Evolutionary conservation across 2,329 filamentous ascomycete species (phyloP), one percentile per base, ranked within the genome.

Genomic region (Dactylellina cionopaga): DNA sequence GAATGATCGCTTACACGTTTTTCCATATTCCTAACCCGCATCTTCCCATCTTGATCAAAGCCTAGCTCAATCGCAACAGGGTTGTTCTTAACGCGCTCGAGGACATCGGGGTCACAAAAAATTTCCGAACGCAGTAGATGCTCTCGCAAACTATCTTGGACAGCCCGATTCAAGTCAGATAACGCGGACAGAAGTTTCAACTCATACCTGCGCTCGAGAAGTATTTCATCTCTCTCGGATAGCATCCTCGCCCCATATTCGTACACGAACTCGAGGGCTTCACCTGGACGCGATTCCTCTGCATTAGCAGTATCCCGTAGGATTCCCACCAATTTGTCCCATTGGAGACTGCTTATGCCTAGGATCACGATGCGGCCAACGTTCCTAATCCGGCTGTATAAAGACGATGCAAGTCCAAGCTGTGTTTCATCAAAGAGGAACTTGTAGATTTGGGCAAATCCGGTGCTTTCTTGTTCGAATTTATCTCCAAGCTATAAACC

Each of bases 341-440:
- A 51, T 51, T 51, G 46, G 13, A 51, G 46, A 29, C 25, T 11
- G 11, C 46, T 6, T 10, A 51, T 33, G 46, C 46, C 46, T 7
- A 29, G 9, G 46, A 51, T 51, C 13, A 51, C 13, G 10, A 15
- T n/a, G 25, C 22, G 46, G 22, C 46, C 46, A n/a, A 13, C 13
- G 7, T 29, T 9, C 3, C 7, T 51, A 3, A 51, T 51, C n/a
- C 7, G 46, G 9, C 25, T 3, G 27, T 29, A 51, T 15, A 51
- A 9, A n/a, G 46, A 31, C 15, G 46, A 51, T 29, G 5, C 27
- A 31, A 51, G 46, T 7, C 27, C 46, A 19, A 51, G 15, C 10
- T 51, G 27, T 5, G 19, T 19, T 47, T 33, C 25, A n/a, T 51
- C 13, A n/a, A 51, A 51, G 27, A 51, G 46, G 31, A 51, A 29